A percentile compares a stretch with the other conserved stretches of the same genome.
Evolutionary conservation across 148 eudicot genomes (phyloP).

Genomic region (Cornus florida): DNA sequence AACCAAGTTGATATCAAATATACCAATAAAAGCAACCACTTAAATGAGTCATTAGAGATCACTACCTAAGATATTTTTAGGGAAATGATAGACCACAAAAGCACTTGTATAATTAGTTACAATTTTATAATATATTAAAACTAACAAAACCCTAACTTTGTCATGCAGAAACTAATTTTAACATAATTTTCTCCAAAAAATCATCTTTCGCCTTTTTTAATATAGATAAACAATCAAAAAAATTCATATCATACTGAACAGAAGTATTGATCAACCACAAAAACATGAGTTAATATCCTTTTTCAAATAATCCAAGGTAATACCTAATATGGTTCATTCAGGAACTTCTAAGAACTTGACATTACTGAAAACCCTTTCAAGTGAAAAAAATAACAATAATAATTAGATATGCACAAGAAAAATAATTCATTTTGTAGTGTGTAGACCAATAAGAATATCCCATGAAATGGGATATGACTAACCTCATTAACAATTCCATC

Average conservation of each 20-base stretch:
- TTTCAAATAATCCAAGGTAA: neutral
- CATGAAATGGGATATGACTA: constrained; percentile 9
- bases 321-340: neutral
- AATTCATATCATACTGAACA: neutral
- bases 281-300: neutral
- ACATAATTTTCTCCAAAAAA: neutral
- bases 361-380: neutral
- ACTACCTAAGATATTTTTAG: too few species aligned
- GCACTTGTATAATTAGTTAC: too few species aligned
- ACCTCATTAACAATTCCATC: constrained; percentile 99
- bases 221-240: too few species aligned
- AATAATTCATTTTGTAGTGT: neutral
- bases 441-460: neutral
- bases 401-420: neutral
- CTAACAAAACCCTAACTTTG: neutral
- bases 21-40: too few species aligned
- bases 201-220: neutral
- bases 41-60: too few species aligned
- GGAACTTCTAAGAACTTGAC: neutral
- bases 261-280: neutral
- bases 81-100: too few species aligned
- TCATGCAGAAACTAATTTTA: neutral
- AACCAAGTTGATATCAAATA: too few species aligned
- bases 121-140: too few species aligned
- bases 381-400: neutral